phyloP scores from a whole-genome alignment of 2,329 filamentous ascomycete species.

The Fusarium sp. region DNA sequence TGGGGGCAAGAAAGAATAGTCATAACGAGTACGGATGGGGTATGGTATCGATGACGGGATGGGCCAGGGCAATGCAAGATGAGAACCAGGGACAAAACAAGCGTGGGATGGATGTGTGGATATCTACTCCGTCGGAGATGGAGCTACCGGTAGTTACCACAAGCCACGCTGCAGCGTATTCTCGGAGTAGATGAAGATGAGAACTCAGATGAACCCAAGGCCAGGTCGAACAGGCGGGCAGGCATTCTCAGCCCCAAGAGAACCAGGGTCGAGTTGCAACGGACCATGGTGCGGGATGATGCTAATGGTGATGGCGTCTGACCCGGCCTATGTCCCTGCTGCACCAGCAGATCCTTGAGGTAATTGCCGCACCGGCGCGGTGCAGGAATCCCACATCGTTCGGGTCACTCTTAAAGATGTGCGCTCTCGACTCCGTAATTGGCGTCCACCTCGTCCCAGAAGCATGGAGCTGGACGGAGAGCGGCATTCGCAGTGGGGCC shows the following conservation, averaged over 20 bases:
- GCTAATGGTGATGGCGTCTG: constrained; percentile 17
- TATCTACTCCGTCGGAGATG: constrained; percentile 4
- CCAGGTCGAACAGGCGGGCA: not conserved
- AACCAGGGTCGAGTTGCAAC: not conserved
- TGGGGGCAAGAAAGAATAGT: constrained; percentile 1
- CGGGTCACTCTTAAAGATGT: constrained; percentile 1
- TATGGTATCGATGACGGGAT: constrained; percentile 5
- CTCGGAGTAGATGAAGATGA: not conserved
- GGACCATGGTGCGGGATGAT: constrained; percentile 15
- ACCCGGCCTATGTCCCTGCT: constrained; percentile 1
- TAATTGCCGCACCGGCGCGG: constrained; percentile 38
- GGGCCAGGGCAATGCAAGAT: constrained; percentile 12
- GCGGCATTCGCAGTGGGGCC: constrained; percentile 37
- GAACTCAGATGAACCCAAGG: not conserved
- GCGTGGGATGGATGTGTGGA: constrained; percentile 8
- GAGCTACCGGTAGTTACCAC: constrained; percentile 13
- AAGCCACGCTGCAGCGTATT: not conserved
- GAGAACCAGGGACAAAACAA: constrained; percentile 1
- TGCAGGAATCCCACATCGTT: constrained; percentile 13
- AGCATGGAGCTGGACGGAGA: constrained; percentile 32
- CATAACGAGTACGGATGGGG: not conserved
- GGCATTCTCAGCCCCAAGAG: not conserved
- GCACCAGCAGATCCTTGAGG: constrained; percentile 8
- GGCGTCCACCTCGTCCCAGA: constrained; percentile 22
- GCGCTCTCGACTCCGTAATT: constrained; percentile 26